Base-by-base conservation (phyloP, 345 rosid species). In the Euphorbia lathyris region DNA sequence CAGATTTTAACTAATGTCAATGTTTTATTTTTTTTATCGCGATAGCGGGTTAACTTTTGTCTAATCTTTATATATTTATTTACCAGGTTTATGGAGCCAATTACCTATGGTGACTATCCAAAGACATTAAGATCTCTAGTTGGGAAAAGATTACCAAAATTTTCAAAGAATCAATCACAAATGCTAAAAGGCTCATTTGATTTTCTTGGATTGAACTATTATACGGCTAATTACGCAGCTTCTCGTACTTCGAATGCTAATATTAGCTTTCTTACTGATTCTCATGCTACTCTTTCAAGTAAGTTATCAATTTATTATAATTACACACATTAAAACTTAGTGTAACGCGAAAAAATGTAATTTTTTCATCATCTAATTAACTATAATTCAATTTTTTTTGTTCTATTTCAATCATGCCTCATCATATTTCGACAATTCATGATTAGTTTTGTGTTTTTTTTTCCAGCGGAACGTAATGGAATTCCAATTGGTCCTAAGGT, bases 181-280 rank as follows among this genome's bases (percentile, higher is more conserved):
- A 60, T 81, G 73, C 13, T 85, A 16, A 85, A 81, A 71, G 83
- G 86, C 7, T 84, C 91, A 7, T 68, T 76, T 27, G 88, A 84
- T 81, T 87, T 82, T 72, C 67, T 83, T 0, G 87, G 87, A 38
- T 32, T 87, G 36, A 87, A 85, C 67, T 87, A 84, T 67, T 87
- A 84, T 52, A 76, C 83, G 0, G 42, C 84, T 22, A 3, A 45
- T 56, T 87, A 78, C 58, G 87, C 80, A 26, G 29, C 64, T 1
- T 16, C 70, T 60, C 69, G 79, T 3, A 4, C 1, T 5, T 5
- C 42, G 8, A 48, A 45, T n/a, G 23, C n/a, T 6, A 32, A 76
- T 14, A 32, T 76, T 34, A 79, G 78, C 70, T 77, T 62, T 26
- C 5, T 48, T 23, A 86, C 87, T 1, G 90, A 86, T 72, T 25